Base-by-base conservation (phyloP, 192 early-diverging fungal genomes). In the Linderina pennispora region DNA sequence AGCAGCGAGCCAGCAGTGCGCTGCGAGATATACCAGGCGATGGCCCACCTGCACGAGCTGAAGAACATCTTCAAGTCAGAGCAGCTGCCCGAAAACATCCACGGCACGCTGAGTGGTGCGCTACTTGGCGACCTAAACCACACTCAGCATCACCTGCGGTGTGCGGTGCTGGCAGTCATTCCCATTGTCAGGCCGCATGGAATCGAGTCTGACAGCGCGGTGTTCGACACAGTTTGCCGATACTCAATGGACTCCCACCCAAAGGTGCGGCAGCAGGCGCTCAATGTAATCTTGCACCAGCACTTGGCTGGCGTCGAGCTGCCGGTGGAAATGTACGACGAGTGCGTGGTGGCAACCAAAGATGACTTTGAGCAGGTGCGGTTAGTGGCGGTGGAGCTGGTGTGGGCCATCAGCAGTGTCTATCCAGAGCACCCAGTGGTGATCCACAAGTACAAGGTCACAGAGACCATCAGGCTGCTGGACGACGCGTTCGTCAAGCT, bases 401-500 rank as follows among this genome's bases (percentile, higher is more conserved):
- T 89, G 33, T 82, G 80, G 83, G 62, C 74, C 2, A 51, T 82
- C 23, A 75, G 77, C 53, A 66, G 64, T 15, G 48, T 72, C 24
- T 75, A 80, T 23, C 65, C 76, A 1, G 57, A 75, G 17, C 50
- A 72, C 24, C 47, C 49, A 1, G 65, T 74, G 4, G 53, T 55
- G 24, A 62, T 59, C n/a, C 58, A 65, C 5, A 66, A 64, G 41
- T 43, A 42, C 31, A 35, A 35, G 21, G 37, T 19, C 9, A 18
- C 37, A 20, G 66, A 69, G 36, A 45, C 40, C 20, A 56, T 68
- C 36, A 48, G 77, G 10, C 47, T 83, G 10, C 64, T 81, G 4
- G 80, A 89, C 47, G 87, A 91, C 55, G 84, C 88, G 16, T 89
- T 91, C 55, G 74, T 84, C 22, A 80, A 81, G 59, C 65, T 84